Evolutionary conservation across 306 rosid species (phyloP).

Genomic region (Cyamopsis tetragonoloba): DNA sequence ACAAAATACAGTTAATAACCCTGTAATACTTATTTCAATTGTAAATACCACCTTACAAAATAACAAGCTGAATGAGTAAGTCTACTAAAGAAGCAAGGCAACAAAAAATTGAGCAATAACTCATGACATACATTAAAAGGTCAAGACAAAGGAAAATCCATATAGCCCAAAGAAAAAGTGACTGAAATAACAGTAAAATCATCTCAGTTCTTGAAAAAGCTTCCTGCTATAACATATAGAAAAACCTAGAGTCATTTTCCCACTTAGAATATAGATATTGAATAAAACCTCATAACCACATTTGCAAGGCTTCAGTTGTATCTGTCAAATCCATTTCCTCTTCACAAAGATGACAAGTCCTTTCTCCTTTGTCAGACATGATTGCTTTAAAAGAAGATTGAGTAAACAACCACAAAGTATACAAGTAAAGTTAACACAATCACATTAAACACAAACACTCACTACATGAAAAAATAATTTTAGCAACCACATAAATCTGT

Average conservation of each 20-base stretch:
- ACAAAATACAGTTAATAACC: not conserved
- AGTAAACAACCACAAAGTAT: not conserved
- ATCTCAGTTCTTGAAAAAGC: not conserved
- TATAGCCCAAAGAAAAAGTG: not conserved
- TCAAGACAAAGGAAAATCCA: not conserved
- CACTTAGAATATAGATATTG: not conserved
- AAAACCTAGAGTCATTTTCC: slow-evolving; percentile 1
- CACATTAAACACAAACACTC: slow-evolving; percentile 1
- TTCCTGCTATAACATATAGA: not conserved
- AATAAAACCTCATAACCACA: slow-evolving; percentile 92
- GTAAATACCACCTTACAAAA: not conserved
- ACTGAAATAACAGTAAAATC: not conserved
- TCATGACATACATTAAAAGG: not conserved
- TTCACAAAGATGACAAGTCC: slow-evolving; percentile 94
- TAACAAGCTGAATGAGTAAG: not conserved
- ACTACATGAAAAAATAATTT: no score
- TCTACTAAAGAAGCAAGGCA: not conserved
- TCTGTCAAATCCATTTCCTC: slow-evolving; percentile 99
- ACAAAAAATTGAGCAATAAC: not conserved
- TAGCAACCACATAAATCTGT: no score
- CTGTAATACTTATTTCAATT: not conserved
- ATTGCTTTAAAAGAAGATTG: slow-evolving; percentile 38
- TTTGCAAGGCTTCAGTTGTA: slow-evolving; percentile 93
- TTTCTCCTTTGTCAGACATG: slow-evolving; percentile 97
- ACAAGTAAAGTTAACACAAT: slow-evolving; percentile 2